Base-by-base conservation (phyloP, 2,329 filamentous ascomycete species). In the Fusarium pseudocircinatum region DNA sequence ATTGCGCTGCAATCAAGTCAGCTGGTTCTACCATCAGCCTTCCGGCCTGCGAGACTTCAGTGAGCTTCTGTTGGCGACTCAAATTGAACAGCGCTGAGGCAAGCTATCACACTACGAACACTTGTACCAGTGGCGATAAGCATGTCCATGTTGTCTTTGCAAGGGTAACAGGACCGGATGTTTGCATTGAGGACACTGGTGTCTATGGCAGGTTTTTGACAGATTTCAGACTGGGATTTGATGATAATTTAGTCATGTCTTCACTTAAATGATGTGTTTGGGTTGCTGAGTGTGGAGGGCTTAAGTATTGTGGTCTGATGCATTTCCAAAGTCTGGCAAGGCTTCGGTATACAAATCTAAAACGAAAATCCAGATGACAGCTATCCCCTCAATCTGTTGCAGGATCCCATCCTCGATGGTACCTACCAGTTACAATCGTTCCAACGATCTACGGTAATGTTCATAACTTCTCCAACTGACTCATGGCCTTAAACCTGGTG, bases 241-340 rank as follows among this genome's bases (percentile, higher is more conserved):
- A 2, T 4, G 13, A 32, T n/a, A 10, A 2, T 20, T 24, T 8
- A 10, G 9, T 4, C 7, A 8, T 18, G 12, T 3, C 13, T 15
- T 16, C 15, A 13, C 15, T 1, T 7, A 13, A 9, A n/a, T 2
- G 15, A 32, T 49, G 22, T 6, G 22, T n/a, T 22, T n/a, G 7
- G 4, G 22, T 30, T 32, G 28, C 18, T 14, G 0, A 50, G 30
- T 14, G 22, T 4, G 15, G 11, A 20, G 6, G 11, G 11, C 37
- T 22, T 22, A 13, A 39, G 37, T 13, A 39, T 20, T 39, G 11
- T 22, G 20, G 37, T 7, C 11, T 22, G 20, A 39, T n/a, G 4
- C 15, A 2, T n/a, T n/a, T 37, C 30, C 5, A 26, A 16, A 53
- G 7, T 28, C 5, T 39, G 13, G 7, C 24, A 28, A n/a, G 13